Evolutionary conservation across 2,329 filamentous ascomycete genomes (phyloP).

Genomic region (Endothia cerciana): DNA sequence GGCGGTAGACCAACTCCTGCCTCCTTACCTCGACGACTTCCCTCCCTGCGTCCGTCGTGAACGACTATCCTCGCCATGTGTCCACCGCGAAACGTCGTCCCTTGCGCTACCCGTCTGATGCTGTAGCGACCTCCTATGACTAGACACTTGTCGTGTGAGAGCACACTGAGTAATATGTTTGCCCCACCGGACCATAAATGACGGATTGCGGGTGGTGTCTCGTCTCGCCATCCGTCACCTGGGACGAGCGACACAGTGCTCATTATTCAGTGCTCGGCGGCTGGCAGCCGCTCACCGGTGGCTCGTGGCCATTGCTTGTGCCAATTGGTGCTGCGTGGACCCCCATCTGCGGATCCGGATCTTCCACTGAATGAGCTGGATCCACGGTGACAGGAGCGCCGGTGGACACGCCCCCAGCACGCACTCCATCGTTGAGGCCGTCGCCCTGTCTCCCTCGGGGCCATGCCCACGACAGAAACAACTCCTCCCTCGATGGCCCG

Average conservation of each 20-base stretch:
- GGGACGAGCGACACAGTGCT: not conserved
- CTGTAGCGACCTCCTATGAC: not conserved
- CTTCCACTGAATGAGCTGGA: not conserved
- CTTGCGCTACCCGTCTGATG: not conserved
- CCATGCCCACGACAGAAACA: not conserved
- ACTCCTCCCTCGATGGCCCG: not conserved
- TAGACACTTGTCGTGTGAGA: not conserved
- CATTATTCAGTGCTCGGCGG: not conserved
- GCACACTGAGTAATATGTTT: not conserved
- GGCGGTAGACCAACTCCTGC: too few species aligned
- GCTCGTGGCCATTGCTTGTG: not conserved
- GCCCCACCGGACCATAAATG: conserved; percentile 1
- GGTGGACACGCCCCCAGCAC: not conserved
- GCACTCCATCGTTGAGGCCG: too few species aligned
- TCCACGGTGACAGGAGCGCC: not conserved
- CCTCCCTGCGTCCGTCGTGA: not conserved
- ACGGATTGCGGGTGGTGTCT: not conserved
- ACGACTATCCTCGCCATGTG: not conserved
- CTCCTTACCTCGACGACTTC: too few species aligned
- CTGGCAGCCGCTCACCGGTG: conserved; percentile 3
- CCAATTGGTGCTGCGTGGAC: not conserved
- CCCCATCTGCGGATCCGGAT: not conserved
- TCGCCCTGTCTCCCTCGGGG: not conserved
- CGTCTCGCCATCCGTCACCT: not conserved
- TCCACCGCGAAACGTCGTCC: not conserved